phyloP scores from a whole-genome alignment of 2,329 filamentous ascomycete species.

The Keithomyces neogunnii region DNA sequence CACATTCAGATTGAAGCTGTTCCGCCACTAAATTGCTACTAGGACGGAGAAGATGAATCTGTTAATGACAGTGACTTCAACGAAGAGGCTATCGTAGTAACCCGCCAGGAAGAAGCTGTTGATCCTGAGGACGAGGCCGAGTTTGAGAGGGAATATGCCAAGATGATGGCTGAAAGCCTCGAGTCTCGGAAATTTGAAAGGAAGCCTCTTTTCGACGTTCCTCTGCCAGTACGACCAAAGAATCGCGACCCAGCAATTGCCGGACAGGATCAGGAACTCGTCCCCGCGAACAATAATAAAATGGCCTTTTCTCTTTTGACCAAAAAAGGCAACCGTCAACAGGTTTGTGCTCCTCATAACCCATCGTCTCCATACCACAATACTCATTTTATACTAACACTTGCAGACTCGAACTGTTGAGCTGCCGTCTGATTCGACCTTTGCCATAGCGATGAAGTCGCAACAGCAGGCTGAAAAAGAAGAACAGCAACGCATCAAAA shows the following conservation, averaged over 20 bases:
- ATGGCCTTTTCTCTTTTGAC: constrained; percentile 97
- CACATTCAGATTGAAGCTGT: background rate
- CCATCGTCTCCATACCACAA: background rate
- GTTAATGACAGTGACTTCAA: constrained; percentile 57
- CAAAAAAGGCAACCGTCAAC: constrained; percentile 91
- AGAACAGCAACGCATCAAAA: constrained; percentile 98
- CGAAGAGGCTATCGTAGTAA: constrained; percentile 88
- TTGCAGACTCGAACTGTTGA: constrained; percentile 79
- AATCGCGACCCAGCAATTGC: constrained; percentile 46
- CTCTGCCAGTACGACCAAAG: constrained; percentile 76
- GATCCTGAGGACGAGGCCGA: constrained; percentile 94
- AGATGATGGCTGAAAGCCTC: constrained; percentile 95
- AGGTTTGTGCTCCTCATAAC: constrained; percentile 42
- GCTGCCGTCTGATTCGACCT: constrained; percentile 81
- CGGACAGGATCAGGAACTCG: constrained; percentile 16
- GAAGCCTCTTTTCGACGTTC: constrained; percentile 92
- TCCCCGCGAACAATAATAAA: constrained; percentile 47
- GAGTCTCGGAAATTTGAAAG: constrained; percentile 95
- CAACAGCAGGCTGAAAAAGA: constrained; percentile 93
- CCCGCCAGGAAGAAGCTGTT: constrained; percentile 78
- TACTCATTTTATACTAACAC: background rate
- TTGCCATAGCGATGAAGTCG: constrained; percentile 91
- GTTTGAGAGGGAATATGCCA: constrained; percentile 95
- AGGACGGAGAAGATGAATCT: constrained; percentile 42
- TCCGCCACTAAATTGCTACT: constrained; percentile 3